phyloP scores from a whole-genome alignment of 1,284 basidiomycete species.

The Sphagnurus paluster region DNA sequence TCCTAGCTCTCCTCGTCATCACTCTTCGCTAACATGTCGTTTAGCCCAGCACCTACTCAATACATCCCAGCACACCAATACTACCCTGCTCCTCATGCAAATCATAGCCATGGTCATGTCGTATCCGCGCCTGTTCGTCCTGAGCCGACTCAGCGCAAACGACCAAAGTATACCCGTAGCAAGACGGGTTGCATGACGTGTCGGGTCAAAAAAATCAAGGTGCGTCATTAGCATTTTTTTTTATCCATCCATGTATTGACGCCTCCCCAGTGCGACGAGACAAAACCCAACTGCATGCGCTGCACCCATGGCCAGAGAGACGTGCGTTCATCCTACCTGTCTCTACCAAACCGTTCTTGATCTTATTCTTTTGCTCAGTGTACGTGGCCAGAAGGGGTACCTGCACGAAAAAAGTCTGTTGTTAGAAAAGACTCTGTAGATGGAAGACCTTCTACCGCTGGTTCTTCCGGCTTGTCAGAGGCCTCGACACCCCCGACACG shows the following conservation, averaged over 20 bases:
- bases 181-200: slow-evolving; percentile 85
- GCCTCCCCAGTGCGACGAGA: slow-evolving; percentile 70
- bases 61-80: slow-evolving; percentile 50
- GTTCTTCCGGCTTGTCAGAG: slow-evolving; percentile 35
- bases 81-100: slow-evolving; percentile 41
- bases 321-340: slow-evolving; percentile 44
- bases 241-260: slow-evolving; percentile 1
- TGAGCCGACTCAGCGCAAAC: slow-evolving; percentile 64
- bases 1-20: slow-evolving; percentile 17
- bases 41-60: slow-evolving; percentile 18
- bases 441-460: slow-evolving; percentile 25
- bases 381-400: slow-evolving; percentile 77
- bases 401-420: slow-evolving; percentile 30
- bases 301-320: slow-evolving; percentile 79
- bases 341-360: slow-evolving; percentile 7
- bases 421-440: slow-evolving; percentile 23
- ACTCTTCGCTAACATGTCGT: slow-evolving; percentile 1
- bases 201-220: slow-evolving; percentile 86
- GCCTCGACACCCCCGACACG: slow-evolving; percentile 58
- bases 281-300: slow-evolving; percentile 76
- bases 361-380: slow-evolving; percentile 48
- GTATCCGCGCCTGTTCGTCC: slow-evolving; percentile 46
- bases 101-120: slow-evolving; percentile 37
- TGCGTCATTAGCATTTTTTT: slow-evolving; percentile 30
- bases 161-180: slow-evolving; percentile 84